phyloP scores from a whole-genome alignment of 2,329 filamentous ascomycete genomes.

The Aspergillus sojae region DNA sequence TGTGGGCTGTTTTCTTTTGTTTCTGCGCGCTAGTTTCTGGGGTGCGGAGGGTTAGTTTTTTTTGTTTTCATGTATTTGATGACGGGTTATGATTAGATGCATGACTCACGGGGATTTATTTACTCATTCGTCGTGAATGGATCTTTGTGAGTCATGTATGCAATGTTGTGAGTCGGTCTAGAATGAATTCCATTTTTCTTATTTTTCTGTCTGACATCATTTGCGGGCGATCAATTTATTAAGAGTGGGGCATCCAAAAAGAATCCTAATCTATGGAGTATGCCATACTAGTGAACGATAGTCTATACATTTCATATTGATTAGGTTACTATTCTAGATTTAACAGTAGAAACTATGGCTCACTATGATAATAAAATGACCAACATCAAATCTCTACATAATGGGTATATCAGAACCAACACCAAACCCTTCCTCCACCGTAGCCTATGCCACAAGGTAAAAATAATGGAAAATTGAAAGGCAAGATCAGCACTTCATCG shows the following conservation, averaged over 20 bases:
- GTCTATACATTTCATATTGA: neutral
- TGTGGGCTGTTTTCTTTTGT: neutral
- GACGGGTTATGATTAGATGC: neutral
- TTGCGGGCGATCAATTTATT: neutral
- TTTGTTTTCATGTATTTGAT: neutral
- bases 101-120: neutral
- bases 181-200: neutral
- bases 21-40: neutral
- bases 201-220: slow-evolving; percentile 4
- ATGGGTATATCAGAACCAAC: slow-evolving; percentile 8
- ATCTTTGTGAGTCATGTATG: neutral
- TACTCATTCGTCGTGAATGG: neutral
- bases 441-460: neutral
- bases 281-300: no score
- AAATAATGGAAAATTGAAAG: neutral
- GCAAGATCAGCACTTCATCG: slow-evolving; percentile 25
- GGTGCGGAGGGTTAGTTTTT: neutral
- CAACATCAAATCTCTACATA: slow-evolving; percentile 3
- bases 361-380: neutral
- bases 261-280: no score
- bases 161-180: neutral
- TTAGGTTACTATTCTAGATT: neutral
- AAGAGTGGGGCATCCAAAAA: neutral
- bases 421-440: neutral
- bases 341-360: neutral